Percentiles rank a stretch among this genome's conserved stretches.
Conservation (phyloP, 2,329 filamentous ascomycete species). For the Cercospora brassicicola region DNA sequence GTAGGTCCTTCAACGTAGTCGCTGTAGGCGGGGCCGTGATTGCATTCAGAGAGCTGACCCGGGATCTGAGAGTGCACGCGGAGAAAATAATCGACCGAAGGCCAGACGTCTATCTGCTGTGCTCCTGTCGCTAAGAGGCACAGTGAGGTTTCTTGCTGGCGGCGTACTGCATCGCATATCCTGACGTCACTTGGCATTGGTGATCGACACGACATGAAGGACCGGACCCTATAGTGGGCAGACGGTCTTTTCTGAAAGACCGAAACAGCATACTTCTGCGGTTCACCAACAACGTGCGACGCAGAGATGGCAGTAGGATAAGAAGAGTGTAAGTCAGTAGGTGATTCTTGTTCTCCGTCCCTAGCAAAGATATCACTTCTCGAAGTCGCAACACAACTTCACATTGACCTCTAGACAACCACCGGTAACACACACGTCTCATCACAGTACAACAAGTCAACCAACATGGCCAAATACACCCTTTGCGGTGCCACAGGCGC, state of each 20-base stretch:
- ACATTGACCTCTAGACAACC: neutral
- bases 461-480: neutral
- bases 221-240: neutral
- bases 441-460: neutral
- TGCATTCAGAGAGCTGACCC: no score
- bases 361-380: neutral
- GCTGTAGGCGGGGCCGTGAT: no score
- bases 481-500: slow-evolving; percentile 9
- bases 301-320: no score
- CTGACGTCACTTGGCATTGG: neutral
- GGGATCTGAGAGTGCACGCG: no score
- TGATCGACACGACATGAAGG: neutral
- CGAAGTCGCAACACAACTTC: neutral
- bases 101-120: neutral
- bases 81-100: neutral
- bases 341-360: neutral
- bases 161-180: neutral
- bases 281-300: neutral
- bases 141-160: neutral
- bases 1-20: no score
- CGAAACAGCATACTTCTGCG: neutral
- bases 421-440: neutral
- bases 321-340: neutral
- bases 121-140: neutral
- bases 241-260: neutral